phyloP scores from a whole-genome alignment of 2,329 filamentous ascomycete species.

The Aureobasidium sp. region DNA sequence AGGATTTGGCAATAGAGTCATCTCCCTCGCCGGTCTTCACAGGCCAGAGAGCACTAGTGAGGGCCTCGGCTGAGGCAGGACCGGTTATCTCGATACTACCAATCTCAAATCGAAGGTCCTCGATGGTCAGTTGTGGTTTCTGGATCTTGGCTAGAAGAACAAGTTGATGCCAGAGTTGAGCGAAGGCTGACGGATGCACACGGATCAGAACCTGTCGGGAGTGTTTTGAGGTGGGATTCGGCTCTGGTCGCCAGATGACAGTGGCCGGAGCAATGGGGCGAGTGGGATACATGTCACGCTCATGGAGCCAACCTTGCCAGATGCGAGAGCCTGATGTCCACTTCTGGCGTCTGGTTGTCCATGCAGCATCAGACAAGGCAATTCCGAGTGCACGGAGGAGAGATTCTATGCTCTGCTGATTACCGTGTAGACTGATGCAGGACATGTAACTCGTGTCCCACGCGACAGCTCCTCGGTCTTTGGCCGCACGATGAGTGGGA shows the following conservation, averaged over 20 bases:
- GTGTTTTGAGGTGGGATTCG: constrained; percentile 8
- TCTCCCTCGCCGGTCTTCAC: constrained; percentile 27
- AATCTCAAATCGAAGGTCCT: constrained; percentile 65
- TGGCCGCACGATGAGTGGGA: constrained; percentile 73
- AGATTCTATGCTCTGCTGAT: constrained; percentile 54
- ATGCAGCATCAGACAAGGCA: constrained; percentile 43
- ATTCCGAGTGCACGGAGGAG: constrained; percentile 62
- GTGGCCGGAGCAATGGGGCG: constrained; percentile 62
- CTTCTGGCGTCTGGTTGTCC: constrained; percentile 57
- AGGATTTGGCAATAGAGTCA: constrained; percentile 35
- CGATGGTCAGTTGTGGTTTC: constrained; percentile 55
- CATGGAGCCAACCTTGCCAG: constrained; percentile 53
- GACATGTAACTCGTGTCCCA: constrained; percentile 97
- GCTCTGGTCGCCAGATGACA: constrained; percentile 63
- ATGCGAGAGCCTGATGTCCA: constrained; percentile 61
- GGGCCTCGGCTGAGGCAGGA: constrained; percentile 70
- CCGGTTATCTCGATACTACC: constrained; percentile 64
- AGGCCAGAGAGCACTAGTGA: constrained; percentile 61
- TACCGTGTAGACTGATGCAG: constrained; percentile 71
- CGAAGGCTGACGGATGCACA: constrained; percentile 74
- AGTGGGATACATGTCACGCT: constrained; percentile 46
- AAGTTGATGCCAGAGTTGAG: constrained; percentile 60
- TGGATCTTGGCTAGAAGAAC: constrained; percentile 52
- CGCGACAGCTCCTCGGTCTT: constrained; percentile 67
- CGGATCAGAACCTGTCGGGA: constrained; percentile 57